These are phyloP conservation scores for Candida nemodendra DNA, from an alignment of 805 yeast species.

Conservation along the genomic window DNA sequence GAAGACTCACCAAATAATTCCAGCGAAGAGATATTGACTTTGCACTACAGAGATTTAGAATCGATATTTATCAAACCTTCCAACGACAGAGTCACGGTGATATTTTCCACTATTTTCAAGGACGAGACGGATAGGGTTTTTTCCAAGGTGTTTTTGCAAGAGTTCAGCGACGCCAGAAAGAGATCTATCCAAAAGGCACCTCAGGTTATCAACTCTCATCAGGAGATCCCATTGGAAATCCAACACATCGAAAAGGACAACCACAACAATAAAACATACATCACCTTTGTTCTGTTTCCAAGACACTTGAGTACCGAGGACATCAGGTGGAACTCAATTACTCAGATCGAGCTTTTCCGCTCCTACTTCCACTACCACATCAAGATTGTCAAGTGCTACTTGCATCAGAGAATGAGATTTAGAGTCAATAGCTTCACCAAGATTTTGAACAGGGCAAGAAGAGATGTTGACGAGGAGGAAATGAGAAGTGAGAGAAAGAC, in stretches of 20 bases:
- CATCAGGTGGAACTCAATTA: conserved; percentile 75
- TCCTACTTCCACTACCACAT: conserved; percentile 98
- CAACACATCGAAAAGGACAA: conserved; percentile 42
- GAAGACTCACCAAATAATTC: conserved; percentile 37
- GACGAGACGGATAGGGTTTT: conserved; percentile 95
- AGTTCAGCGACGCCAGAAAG: conserved; percentile 93
- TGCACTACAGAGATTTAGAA: conserved; percentile 91
- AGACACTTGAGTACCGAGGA: conserved; percentile 68
- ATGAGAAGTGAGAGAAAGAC: conserved; percentile 52
- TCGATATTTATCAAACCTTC: conserved; percentile 87
- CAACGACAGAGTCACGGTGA: conserved; percentile 94
- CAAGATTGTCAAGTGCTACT: conserved; percentile 96
- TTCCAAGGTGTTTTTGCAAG: conserved; percentile 87
- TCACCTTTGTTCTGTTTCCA: conserved; percentile 76
- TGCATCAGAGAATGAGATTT: conserved; percentile 97
- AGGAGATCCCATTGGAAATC: conserved; percentile 91
- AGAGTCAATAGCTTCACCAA: conserved; percentile 92
- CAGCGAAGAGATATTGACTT: conserved; percentile 58
- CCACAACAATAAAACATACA: conserved; percentile 40
- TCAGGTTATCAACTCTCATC: conserved; percentile 87
- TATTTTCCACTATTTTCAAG: conserved; percentile 89
- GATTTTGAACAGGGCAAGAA: conserved; percentile 94
- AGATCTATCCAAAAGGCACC: conserved; percentile 97
- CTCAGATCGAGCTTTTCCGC: conserved; percentile 89
- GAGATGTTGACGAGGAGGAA: conserved; percentile 81